Conservation (phyloP, 208 protist genomes). For the Leishmania turanica region DNA sequence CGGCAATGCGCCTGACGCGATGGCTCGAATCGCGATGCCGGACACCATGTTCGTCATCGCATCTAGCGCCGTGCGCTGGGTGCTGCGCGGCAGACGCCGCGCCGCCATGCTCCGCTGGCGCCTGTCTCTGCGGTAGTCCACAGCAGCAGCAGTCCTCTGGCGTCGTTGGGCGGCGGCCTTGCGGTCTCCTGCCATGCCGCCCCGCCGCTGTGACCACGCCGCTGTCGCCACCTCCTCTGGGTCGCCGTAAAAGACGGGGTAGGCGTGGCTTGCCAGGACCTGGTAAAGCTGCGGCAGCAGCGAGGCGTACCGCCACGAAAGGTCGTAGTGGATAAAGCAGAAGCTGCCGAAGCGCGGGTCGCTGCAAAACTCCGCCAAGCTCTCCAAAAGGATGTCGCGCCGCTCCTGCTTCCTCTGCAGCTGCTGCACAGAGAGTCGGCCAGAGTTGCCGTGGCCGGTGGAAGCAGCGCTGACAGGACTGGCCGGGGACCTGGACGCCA, state of each 20-base stretch:
- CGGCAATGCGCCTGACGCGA: constrained; percentile 1
- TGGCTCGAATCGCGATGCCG: constrained; percentile 29
- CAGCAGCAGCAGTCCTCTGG: constrained; percentile 7
- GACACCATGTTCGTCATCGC: constrained; percentile 37
- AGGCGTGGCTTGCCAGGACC: constrained; percentile 53
- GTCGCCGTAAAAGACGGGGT: constrained; percentile 13
- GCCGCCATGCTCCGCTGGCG: constrained; percentile 6
- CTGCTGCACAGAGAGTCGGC: constrained; percentile 24
- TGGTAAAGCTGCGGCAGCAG: constrained; percentile 72
- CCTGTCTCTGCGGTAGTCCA: constrained; percentile 3
- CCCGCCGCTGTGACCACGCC: constrained; percentile 1
- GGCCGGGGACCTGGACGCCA: not conserved
- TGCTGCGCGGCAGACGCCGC: constrained; percentile 13
- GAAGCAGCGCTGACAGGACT: constrained; percentile 17
- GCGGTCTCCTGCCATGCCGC: not conserved
- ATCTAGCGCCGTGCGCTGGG: constrained; percentile 36
- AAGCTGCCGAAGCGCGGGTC: constrained; percentile 68
- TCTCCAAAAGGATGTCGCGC: constrained; percentile 86
- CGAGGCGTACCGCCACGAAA: constrained; percentile 70
- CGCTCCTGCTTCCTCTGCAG: constrained; percentile 57
- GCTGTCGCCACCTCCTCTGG: constrained; percentile 5
- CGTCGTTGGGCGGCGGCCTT: not conserved
- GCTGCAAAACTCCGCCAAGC: constrained; percentile 82
- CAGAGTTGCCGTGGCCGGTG: constrained; percentile 5
- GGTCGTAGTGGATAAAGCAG: constrained; percentile 89